phyloP scores from a whole-genome alignment of 768 basidiomycete genomes.

The Austroboletus festivus region DNA sequence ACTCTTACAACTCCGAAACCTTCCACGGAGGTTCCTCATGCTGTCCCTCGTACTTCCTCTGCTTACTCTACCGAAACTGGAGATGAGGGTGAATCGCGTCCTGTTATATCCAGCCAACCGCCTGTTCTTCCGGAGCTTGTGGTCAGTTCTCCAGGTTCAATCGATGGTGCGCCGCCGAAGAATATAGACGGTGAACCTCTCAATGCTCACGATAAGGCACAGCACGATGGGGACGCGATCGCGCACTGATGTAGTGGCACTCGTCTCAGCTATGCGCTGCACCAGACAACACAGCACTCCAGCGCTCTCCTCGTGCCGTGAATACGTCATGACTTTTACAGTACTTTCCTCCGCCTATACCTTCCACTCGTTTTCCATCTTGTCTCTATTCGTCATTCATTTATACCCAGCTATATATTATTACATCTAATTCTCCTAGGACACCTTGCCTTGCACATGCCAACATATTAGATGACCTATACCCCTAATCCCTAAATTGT shows the following conservation, averaged over 20 bases:
- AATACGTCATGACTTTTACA: constrained; percentile 3
- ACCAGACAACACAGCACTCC: too few species aligned
- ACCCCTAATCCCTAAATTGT: constrained; percentile 9
- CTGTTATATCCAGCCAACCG: constrained; percentile 26
- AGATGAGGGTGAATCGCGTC: constrained; percentile 25
- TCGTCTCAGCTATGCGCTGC: neutral
- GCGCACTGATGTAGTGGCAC: constrained; percentile 12
- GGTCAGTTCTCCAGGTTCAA: constrained; percentile 33
- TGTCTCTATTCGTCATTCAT: constrained; percentile 1
- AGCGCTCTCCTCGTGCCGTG: neutral
- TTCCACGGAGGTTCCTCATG: constrained; percentile 22
- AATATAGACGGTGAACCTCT: constrained; percentile 14
- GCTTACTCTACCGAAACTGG: constrained; percentile 30
- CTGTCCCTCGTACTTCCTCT: constrained; percentile 26
- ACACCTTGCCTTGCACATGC: neutral
- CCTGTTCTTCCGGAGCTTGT: constrained; percentile 34
- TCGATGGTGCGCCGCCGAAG: constrained; percentile 25
- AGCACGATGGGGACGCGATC: constrained; percentile 20
- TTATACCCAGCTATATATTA: constrained; percentile 8
- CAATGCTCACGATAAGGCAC: constrained; percentile 16
- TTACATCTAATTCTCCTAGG: neutral
- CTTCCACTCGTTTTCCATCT: constrained; percentile 18
- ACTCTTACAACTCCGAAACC: constrained; percentile 28
- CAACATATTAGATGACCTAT: constrained; percentile 6
- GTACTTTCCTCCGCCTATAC: neutral